phyloP scores from a whole-genome alignment of 2,329 filamentous ascomycete species.

The Monilinia vaccinii-corymbosi region DNA sequence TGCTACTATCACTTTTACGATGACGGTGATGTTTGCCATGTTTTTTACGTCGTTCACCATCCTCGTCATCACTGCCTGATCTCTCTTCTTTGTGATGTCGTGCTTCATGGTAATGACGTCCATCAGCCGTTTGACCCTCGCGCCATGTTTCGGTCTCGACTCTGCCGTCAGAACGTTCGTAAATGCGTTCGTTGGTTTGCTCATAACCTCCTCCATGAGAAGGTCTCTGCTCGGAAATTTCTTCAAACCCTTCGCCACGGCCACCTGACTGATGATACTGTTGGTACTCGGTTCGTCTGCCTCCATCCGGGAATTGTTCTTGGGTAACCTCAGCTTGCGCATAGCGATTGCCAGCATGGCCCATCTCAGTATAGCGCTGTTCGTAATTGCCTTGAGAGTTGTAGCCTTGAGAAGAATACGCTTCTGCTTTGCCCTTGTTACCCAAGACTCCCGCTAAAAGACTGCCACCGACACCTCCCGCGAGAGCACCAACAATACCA shows the following conservation, averaged over 20 bases:
- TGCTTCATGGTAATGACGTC: slow-evolving; percentile 17
- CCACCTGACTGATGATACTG: slow-evolving; percentile 41
- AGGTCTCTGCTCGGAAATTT: slow-evolving; percentile 45
- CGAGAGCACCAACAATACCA: slow-evolving; percentile 60
- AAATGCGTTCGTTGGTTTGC: slow-evolving; percentile 46
- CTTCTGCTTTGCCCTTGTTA: slow-evolving; percentile 36
- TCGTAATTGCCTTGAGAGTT: slow-evolving; percentile 52
- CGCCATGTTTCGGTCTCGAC: slow-evolving; percentile 22
- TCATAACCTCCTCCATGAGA: slow-evolving; percentile 47
- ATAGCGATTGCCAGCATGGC: slow-evolving; percentile 35
- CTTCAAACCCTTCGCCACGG: slow-evolving; percentile 47
- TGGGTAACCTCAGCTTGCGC: slow-evolving; percentile 33
- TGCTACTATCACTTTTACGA: slow-evolving; percentile 12
- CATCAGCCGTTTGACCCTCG: slow-evolving; percentile 16
- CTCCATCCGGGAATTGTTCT: slow-evolving; percentile 49
- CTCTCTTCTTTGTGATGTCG: slow-evolving; percentile 19
- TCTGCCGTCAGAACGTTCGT: slow-evolving; percentile 31
- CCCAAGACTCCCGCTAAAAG: slow-evolving; percentile 55
- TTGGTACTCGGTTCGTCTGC: slow-evolving; percentile 49
- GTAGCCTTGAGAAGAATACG: slow-evolving; percentile 43
- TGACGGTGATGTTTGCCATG: slow-evolving; percentile 22
- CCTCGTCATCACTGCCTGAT: slow-evolving; percentile 25
- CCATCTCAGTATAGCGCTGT: slow-evolving; percentile 53
- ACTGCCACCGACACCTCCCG: slow-evolving; percentile 55
- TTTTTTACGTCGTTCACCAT: slow-evolving; percentile 22